phyloP scores from a whole-genome alignment of 306 rosid genomes.

The Cicer pinnatifidum region DNA sequence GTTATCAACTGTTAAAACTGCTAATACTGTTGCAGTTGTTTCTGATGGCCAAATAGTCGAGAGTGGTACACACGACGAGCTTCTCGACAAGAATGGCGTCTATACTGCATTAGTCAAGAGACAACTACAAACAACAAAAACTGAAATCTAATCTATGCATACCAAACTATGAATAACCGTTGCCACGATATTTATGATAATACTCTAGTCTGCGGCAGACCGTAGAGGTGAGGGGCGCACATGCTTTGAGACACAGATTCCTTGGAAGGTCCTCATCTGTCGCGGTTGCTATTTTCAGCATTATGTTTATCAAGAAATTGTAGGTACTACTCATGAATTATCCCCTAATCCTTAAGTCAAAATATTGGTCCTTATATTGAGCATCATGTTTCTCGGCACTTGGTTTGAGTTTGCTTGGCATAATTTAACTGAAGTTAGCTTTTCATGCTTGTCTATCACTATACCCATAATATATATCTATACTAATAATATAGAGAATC shows the following conservation, averaged over 20 bases:
- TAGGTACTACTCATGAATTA: slow-evolving; percentile 23
- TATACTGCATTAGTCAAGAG: slow-evolving; percentile 66
- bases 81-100: slow-evolving; percentile 59
- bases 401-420: slow-evolving; percentile 18
- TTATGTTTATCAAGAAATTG: slow-evolving; percentile 33
- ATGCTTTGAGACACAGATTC: slow-evolving; percentile 25
- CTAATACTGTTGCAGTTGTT: slow-evolving; percentile 63
- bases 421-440: not conserved
- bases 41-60: slow-evolving; percentile 73
- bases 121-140: slow-evolving; percentile 57
- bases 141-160: slow-evolving; percentile 42
- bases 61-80: slow-evolving; percentile 70
- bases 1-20: slow-evolving; percentile 72
- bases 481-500: too few species aligned
- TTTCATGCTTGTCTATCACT: not conserved
- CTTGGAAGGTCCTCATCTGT: not conserved
- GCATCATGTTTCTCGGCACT: slow-evolving; percentile 1
- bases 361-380: slow-evolving; percentile 26
- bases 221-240: not conserved
- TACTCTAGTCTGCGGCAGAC: slow-evolving; percentile 12
- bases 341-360: not conserved
- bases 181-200: not conserved
- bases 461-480: too few species aligned
- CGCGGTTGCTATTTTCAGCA: slow-evolving; percentile 12
- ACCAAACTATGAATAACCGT: slow-evolving; percentile 15